These are phyloP conservation scores for Obba rivulosa DNA, from an alignment of 768 basidiomycete genomes.

Conservation along the genomic window DNA sequence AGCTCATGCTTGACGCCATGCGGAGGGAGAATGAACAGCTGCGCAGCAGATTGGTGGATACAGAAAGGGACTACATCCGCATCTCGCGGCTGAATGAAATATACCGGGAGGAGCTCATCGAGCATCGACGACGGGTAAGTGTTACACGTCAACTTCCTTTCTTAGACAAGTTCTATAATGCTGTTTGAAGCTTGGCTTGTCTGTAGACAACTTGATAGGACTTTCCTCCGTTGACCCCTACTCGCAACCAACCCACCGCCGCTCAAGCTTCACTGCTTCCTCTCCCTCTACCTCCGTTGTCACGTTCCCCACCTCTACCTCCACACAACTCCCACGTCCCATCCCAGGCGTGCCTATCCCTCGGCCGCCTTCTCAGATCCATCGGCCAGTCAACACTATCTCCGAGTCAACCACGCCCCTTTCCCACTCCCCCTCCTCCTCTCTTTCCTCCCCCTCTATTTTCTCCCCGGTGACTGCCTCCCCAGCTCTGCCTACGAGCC, in stretches of 20 bases:
- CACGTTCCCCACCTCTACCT: constrained; percentile 25
- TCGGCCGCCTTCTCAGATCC: constrained; percentile 59
- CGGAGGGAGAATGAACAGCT: constrained; percentile 75
- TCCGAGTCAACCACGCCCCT: constrained; percentile 56
- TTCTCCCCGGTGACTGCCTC: constrained; percentile 54
- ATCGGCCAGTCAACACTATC: constrained; percentile 42
- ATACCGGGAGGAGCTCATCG: constrained; percentile 80
- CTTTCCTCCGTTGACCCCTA: constrained; percentile 59
- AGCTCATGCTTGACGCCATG: constrained; percentile 71
- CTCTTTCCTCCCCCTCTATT: constrained; percentile 65
- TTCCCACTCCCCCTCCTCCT: constrained; percentile 59
- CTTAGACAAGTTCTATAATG: neutral
- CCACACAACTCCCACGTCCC: constrained; percentile 24
- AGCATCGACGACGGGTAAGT: constrained; percentile 70
- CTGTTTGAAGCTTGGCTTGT: constrained; percentile 52
- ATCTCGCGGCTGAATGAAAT: constrained; percentile 74
- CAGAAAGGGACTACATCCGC: constrained; percentile 73
- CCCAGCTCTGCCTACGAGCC: constrained; percentile 44
- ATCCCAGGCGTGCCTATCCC: constrained; percentile 71
- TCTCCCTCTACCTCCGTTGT: constrained; percentile 43
- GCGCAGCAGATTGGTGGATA: constrained; percentile 59
- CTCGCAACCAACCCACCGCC: constrained; percentile 66
- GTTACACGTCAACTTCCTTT: neutral
- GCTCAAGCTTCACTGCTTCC: constrained; percentile 37
- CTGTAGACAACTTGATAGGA: constrained; percentile 78